Evolutionary conservation across 1,139 yeast species (phyloP), one percentile per base, ranked within the genome.

Genomic region (Scheffersomyces cryptocercus): DNA sequence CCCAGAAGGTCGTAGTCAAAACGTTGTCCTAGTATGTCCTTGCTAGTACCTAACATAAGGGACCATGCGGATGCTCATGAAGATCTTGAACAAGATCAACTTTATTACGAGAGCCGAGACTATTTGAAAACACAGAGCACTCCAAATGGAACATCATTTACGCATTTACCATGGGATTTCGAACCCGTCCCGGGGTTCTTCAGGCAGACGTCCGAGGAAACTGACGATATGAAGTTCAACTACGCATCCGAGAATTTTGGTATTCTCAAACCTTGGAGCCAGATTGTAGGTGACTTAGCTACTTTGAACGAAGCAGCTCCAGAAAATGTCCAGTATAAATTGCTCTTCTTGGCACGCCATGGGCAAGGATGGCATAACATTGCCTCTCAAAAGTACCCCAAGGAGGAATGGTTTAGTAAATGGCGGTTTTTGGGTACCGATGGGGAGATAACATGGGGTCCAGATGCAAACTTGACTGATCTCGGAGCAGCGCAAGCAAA

Each of bases 321-420:
- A 0, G 50, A 40, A 1, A 65, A 73, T 42, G 74, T 64, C 29
- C 57, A 57, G 16, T 82, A 83, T 59, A 85, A 84, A 58, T 58
- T 85, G 35, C 50, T 85, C 5, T 74, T 82, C 42, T 66, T 84
- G 41, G 90, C 88, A 1, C 71, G 95, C 46, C 95, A 87, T 55
- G 95, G 95, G 6, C 87, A 86, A 62, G 95, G 95, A 0, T 80
- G 70, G 62, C 93, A 86, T 56, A 87, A 87, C 52, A 66, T 75
- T 16, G 88, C 84, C 2, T 77, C 79, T 38, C 67, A 66, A 26
- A 75, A 76, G 48, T 84, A 82, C 57, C 85, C 89, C 11, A 61
- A 70, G 32, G 63, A 71, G 11, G 77, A 62, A 16, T 85, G 91
- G 91, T 73, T 77, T 53, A 61, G 58, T 0, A 75, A 82, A 49